Percentiles rank a stretch among this genome's conserved stretches.
Conservation (phyloP, 1,139 yeast genomes). For the Candida gigantensis region DNA sequence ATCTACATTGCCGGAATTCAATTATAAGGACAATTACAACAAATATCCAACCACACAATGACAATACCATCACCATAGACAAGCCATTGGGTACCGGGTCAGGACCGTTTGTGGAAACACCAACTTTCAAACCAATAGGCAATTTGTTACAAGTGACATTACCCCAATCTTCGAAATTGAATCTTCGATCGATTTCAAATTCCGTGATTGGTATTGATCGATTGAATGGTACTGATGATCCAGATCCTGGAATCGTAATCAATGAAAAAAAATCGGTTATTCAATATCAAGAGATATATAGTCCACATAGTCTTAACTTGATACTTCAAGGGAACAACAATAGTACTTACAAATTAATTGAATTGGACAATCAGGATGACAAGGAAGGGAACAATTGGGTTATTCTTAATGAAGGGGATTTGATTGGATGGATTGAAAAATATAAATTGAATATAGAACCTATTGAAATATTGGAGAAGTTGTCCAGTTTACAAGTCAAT, state of each 20-base stretch:
- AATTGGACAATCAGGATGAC: slow-evolving; percentile 17
- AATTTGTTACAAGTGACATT: slow-evolving; percentile 34
- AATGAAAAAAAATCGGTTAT: neutral
- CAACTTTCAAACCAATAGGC: slow-evolving; percentile 36
- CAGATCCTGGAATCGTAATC: neutral
- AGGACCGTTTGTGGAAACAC: slow-evolving; percentile 45
- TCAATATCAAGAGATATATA: slow-evolving; percentile 27
- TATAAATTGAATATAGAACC: slow-evolving; percentile 22
- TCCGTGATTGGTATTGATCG: slow-evolving; percentile 34
- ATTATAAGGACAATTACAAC: neutral
- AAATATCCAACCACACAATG: neutral
- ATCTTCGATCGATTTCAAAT: slow-evolving; percentile 20
- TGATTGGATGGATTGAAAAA: slow-evolving; percentile 46
- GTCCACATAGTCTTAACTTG: slow-evolving; percentile 23
- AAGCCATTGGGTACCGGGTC: slow-evolving; percentile 26
- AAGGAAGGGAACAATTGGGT: slow-evolving; percentile 33
- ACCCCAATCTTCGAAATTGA: slow-evolving; percentile 36
- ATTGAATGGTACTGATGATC: slow-evolving; percentile 26
- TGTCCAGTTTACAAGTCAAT: slow-evolving; percentile 21
- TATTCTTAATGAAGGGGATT: slow-evolving; percentile 28
- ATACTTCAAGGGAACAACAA: slow-evolving; percentile 31
- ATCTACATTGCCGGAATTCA: neutral
- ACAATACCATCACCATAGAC: slow-evolving; percentile 8
- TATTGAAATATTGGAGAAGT: slow-evolving; percentile 18
- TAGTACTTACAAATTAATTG: slow-evolving; percentile 27